Base-by-base conservation (phyloP, 768 basidiomycete genomes). In the Leccinum longicurvipes region DNA sequence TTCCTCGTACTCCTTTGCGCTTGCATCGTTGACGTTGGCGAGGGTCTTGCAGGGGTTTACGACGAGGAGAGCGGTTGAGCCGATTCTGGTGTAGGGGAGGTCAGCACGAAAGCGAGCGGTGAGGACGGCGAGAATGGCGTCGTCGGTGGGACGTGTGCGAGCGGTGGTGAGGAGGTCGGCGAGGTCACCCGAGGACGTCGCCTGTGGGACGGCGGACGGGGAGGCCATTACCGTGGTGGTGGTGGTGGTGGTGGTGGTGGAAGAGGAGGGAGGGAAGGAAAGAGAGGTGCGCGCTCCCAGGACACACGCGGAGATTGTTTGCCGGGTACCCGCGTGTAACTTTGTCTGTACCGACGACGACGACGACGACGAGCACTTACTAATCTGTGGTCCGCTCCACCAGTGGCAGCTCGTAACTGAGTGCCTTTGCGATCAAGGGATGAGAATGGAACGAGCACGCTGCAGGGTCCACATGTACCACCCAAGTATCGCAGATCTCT, bases 41-140 rank as follows among this genome's bases (percentile, higher is more conserved):
- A 86, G 76, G 14, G 75, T 71, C 69, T 84, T 80, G 66, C 80
- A 75, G 1, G 85, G 85, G 67, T 87, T 87, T 59, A 87, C 70
- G 51, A 79, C 76, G 50, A 87, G 71, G 65, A 85, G 74, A 47
- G 75, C 74, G 28, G 80, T 76, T 10, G 78, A 64, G 28, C 75
- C 73, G 36, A 84, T 69, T 19, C 79, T 72, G n/a, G 83, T 74
- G 61, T 81, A 83, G 31, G 83, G 80, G 11, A 79, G 68, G 61
- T 87, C 85, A 29, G 75, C 71, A 23, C 85, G 81, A 53, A 84
- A 81, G 56, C 86, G 82, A 17, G 79, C 73, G 56, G 76, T 75
- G 54, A 87, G 77, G 52, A 80, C 76, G 55, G 78, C 67, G 60
- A 83, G 76, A 68, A 87, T 69, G 54, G 76, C 69, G 63, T 87